Evolutionary conservation across 768 basidiomycete genomes (phyloP).

Genomic region (Psilocybe sp.): DNA sequence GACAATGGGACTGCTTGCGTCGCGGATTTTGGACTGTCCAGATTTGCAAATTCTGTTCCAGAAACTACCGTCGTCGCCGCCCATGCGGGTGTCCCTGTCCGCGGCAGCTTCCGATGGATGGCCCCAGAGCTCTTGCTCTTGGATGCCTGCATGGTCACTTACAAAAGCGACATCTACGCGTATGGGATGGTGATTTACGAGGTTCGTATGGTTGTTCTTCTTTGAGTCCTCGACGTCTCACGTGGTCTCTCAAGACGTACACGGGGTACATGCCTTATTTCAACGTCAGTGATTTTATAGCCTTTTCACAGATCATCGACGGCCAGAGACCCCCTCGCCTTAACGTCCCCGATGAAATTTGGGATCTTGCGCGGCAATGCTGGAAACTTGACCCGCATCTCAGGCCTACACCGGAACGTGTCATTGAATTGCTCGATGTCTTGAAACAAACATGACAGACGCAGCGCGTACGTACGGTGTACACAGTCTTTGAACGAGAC

Average conservation of each 20-base stretch:
- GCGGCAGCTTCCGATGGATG: constrained; percentile 27
- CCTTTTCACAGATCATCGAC: constrained; percentile 7
- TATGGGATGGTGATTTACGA: constrained; percentile 27
- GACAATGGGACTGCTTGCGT: constrained; percentile 8
- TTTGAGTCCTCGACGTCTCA: neutral
- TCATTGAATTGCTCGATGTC: constrained; percentile 1
- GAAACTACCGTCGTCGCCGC: constrained; percentile 6
- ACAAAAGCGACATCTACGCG: constrained; percentile 26
- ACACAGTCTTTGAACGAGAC: constrained; percentile 4
- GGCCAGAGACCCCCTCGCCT: constrained; percentile 11
- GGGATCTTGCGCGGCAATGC: constrained; percentile 8
- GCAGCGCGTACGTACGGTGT: neutral
- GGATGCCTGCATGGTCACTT: constrained; percentile 17
- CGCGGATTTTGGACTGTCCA: constrained; percentile 16
- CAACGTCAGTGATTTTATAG: constrained; percentile 8
- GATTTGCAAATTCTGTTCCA: neutral
- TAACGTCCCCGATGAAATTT: constrained; percentile 4
- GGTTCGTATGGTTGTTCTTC: neutral
- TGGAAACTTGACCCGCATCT: constrained; percentile 8
- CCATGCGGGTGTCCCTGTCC: too few relatives aligned
- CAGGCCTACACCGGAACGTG: constrained; percentile 7
- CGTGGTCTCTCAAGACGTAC: constrained; percentile 6
- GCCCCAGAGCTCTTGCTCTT: constrained; percentile 23
- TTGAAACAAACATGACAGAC: constrained; percentile 8
- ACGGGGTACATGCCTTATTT: constrained; percentile 11